These are phyloP conservation scores for Cutaneotrichosporon dermatis DNA, from an alignment of 1,284 basidiomycete genomes.

Conservation along the genomic window DNA sequence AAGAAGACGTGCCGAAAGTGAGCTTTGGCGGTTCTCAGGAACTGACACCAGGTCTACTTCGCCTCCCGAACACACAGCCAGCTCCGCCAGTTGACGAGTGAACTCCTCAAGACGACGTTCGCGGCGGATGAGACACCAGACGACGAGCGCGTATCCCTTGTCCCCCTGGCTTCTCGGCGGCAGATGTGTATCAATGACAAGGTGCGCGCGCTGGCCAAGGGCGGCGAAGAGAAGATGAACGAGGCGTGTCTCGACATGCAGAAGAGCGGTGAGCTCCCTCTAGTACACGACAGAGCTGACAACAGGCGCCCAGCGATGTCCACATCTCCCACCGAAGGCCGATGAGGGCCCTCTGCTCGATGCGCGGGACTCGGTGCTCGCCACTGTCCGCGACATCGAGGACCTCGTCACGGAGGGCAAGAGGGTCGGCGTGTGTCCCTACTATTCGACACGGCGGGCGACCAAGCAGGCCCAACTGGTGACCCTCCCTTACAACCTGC, in stretches of 20 bases:
- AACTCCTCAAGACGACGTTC: constrained; percentile 62
- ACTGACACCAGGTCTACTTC: constrained; percentile 67
- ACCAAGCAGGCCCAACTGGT: constrained; percentile 88
- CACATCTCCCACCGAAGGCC: constrained; percentile 67
- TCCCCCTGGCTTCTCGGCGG: constrained; percentile 83
- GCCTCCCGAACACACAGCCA: constrained; percentile 95
- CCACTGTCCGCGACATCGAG: constrained; percentile 87
- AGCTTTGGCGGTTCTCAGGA: too few relatives aligned
- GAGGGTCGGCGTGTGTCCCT: constrained; percentile 72
- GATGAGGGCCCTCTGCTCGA: constrained; percentile 73
- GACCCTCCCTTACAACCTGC: constrained; percentile 87
- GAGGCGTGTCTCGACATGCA: constrained; percentile 86
- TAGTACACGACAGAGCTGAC: too few relatives aligned
- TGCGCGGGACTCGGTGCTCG: constrained; percentile 81
- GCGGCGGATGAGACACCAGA: not conserved
- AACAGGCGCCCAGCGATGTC: constrained; percentile 63
- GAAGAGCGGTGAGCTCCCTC: constrained; percentile 63
- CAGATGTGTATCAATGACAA: constrained; percentile 90
- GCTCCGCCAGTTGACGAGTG: constrained; percentile 81
- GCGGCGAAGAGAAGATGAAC: constrained; percentile 69
- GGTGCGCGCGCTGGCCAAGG: constrained; percentile 35
- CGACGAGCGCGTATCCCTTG: constrained; percentile 53
- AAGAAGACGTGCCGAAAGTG: constrained; percentile 49
- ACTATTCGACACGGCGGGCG: constrained; percentile 83
- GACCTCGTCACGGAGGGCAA: constrained; percentile 74